Conservation (phyloP, 257 asterid genomes). For the Solanum pennellii region DNA sequence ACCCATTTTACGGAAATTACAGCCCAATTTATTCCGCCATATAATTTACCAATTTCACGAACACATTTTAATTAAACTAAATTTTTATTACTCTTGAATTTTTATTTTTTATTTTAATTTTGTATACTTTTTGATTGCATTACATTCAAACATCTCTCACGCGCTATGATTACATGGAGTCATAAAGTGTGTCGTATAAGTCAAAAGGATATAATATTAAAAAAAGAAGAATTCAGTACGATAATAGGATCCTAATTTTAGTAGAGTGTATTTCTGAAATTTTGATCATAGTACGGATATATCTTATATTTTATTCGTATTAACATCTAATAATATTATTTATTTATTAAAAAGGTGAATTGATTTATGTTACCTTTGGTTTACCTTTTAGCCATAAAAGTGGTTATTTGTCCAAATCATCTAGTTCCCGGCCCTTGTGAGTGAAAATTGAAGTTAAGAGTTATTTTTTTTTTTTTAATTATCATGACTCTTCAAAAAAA, state of each 20-base stretch:
- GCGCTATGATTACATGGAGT: neutral
- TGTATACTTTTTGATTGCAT: neutral
- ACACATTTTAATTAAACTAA: too few species aligned
- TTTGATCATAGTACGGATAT: accelerated
- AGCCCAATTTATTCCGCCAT: neutral
- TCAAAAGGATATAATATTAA: neutral
- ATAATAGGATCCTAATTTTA: too few species aligned
- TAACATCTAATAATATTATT: neutral
- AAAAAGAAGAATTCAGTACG: too few species aligned
- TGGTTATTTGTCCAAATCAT: neutral
- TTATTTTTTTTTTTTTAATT: too few species aligned
- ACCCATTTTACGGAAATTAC: neutral
- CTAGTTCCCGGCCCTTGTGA: neutral
- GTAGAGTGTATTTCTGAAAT: neutral
- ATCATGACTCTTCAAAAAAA: neutral
- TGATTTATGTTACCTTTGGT: neutral
- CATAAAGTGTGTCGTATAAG: neutral
- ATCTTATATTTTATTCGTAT: neutral
- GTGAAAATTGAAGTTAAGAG: neutral
- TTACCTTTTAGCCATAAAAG: neutral
- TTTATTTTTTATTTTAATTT: too few species aligned
- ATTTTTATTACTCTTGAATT: too few species aligned
- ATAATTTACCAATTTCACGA: too few species aligned
- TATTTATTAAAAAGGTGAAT: neutral
- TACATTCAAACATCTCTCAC: neutral